These are phyloP conservation scores for Blastobotrys indianensis DNA, from an alignment of 1,139 yeast genomes.

Conservation along the genomic window DNA sequence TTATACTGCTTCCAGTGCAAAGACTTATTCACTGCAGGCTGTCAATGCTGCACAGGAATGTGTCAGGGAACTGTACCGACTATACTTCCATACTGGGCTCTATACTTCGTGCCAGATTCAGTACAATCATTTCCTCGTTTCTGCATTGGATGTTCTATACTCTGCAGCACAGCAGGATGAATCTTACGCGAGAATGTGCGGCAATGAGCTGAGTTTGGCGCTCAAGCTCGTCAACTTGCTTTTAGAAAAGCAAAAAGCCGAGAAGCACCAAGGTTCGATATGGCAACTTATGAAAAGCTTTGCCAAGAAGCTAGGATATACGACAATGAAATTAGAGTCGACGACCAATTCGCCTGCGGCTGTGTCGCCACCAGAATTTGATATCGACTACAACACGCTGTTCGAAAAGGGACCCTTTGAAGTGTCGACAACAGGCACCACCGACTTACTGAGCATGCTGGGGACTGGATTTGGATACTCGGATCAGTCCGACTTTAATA, in stretches of 20 bases:
- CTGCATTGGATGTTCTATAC: slow-evolving; percentile 26
- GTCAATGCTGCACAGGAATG: slow-evolving; percentile 25
- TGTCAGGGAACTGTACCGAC: slow-evolving; percentile 23
- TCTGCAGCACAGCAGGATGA: slow-evolving; percentile 19
- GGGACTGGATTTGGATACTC: neutral
- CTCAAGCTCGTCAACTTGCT: slow-evolving; percentile 16
- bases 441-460: neutral
- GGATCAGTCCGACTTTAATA: no score
- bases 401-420: slow-evolving; percentile 5
- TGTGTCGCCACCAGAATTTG: slow-evolving; percentile 3
- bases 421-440: neutral
- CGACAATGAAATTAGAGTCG: neutral
- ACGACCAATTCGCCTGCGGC: neutral
- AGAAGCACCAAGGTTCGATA: slow-evolving; percentile 18
- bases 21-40: slow-evolving; percentile 21
- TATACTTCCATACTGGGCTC: slow-evolving; percentile 22
- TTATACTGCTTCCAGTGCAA: slow-evolving; percentile 13
- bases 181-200: slow-evolving; percentile 13
- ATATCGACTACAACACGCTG: slow-evolving; percentile 2
- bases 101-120: slow-evolving; percentile 25
- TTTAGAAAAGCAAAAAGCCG: slow-evolving; percentile 12
- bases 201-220: slow-evolving; percentile 19
- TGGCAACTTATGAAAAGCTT: slow-evolving; percentile 21
- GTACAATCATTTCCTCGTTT: slow-evolving; percentile 25
- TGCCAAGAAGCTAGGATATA: slow-evolving; percentile 19